Evolutionary conservation across 345 rosid genomes (phyloP), one percentile per base, ranked within the genome.

Genomic region (Salix udensis): DNA sequence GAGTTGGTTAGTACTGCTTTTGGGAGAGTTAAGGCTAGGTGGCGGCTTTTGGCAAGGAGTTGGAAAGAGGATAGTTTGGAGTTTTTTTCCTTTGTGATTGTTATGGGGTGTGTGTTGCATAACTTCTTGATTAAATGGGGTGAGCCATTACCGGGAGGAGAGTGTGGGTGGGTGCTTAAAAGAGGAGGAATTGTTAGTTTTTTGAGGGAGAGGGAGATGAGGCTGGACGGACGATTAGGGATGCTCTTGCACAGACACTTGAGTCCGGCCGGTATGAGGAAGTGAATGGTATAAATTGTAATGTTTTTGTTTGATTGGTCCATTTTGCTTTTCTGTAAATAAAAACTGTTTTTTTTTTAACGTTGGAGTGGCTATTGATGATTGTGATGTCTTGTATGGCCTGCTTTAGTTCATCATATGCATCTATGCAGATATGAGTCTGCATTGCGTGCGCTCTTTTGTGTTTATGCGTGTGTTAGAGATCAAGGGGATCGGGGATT

Each of bases 41-140:
- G 98, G 97, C 73, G 76, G 82, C 89, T 91, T 72, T 85, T 94
- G 61, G 86, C 86, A 10, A 76, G 39, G 85, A 88, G 75, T 26
- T 91, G 92, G 94, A 89, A 88, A 82, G 91, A 85, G 78, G 94
- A 88, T 30, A 77, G 84, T 3, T 15, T 84, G 4, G 91, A 90
- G 78, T 89, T 83, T 74, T 75, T 90, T 65, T 92, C 95, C 0
- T 85, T 89, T 46, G 90, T 92, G 9, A 84, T 94, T 34, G 87
- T 88, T 30, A 87, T 89, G 6, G 82, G 86, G 4, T 91, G 96
- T 80, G 80, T 94, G 82, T 70, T 94, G 82, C 92, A 94, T 83
- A 90, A 93, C 66, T 91, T 90, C 85, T 79, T 93, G 77, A 86
- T 88, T 66, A 77, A 84, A 74, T 84, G 74, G 68, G 80, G 85